phyloP scores from a whole-genome alignment of 2,329 filamentous ascomycete species.

The Lachnellula hyalina region DNA sequence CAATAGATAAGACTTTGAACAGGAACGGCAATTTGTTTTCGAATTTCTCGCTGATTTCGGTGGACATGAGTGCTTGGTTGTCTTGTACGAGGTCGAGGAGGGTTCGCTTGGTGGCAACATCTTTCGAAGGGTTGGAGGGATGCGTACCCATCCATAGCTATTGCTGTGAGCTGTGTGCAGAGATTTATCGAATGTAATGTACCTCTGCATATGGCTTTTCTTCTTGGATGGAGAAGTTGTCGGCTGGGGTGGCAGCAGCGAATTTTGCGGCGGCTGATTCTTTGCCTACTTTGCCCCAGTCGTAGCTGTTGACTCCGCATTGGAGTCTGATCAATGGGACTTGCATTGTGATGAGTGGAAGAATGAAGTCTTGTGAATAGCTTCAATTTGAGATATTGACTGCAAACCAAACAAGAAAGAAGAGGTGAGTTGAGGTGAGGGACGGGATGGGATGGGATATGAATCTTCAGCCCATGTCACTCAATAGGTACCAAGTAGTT shows the following conservation, averaged over 20 bases:
- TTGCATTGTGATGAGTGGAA: slow-evolving; percentile 24
- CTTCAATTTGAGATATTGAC: not conserved
- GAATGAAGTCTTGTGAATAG: not conserved
- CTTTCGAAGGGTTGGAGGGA: slow-evolving; percentile 89
- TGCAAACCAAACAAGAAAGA: no score
- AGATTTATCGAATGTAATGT: slow-evolving; percentile 52
- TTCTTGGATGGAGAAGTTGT: slow-evolving; percentile 70
- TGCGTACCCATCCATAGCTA: slow-evolving; percentile 99
- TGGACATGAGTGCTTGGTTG: slow-evolving; percentile 76
- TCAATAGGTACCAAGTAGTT: not conserved
- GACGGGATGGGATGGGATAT: no score
- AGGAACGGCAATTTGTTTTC: slow-evolving; percentile 84
- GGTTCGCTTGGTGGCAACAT: slow-evolving; percentile 75
- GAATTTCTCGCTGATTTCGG: slow-evolving; percentile 68
- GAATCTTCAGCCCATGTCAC: not conserved
- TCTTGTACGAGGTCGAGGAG: slow-evolving; percentile 83
- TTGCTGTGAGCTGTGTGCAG: slow-evolving; percentile 12
- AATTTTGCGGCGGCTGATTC: slow-evolving; percentile 85
- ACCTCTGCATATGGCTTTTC: slow-evolving; percentile 96
- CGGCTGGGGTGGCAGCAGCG: slow-evolving; percentile 74
- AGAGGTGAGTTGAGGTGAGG: no score
- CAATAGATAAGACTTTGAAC: slow-evolving; percentile 95
- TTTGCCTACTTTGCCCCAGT: slow-evolving; percentile 93
- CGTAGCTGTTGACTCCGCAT: slow-evolving; percentile 95
- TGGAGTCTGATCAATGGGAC: slow-evolving; percentile 80